Percentiles rank a stretch among this genome's conserved stretches.
phyloP scores from a whole-genome alignment of 257 asterid genomes.

The Verbascum thapsus region DNA sequence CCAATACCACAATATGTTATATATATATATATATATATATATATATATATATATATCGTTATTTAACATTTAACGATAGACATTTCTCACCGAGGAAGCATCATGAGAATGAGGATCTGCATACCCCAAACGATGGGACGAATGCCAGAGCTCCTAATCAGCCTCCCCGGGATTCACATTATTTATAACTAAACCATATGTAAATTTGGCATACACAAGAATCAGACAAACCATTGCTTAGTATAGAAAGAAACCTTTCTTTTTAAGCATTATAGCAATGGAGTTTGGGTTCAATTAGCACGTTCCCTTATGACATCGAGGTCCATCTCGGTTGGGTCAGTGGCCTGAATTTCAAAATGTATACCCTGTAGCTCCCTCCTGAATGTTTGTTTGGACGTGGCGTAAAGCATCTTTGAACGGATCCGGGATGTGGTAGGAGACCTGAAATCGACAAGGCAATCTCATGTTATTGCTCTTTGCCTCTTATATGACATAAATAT shows the following conservation, averaged over 20 bases:
- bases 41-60: background rate
- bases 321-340: constrained; percentile 41
- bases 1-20: background rate
- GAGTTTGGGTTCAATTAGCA: constrained; percentile 33
- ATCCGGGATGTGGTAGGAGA: constrained; percentile 36
- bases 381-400: constrained; percentile 34
- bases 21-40: background rate
- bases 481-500: background rate
- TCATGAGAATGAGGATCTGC: constrained; percentile 50
- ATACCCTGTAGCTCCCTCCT: constrained; percentile 36
- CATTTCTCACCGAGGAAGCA: constrained; percentile 49
- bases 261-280: background rate
- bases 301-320: constrained; percentile 42
- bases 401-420: constrained; percentile 39
- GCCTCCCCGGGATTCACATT: constrained; percentile 49
- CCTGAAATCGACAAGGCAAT: constrained; percentile 27
- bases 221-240: constrained; percentile 2
- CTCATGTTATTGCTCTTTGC: background rate
- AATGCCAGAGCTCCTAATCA: constrained; percentile 47
- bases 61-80: constrained; percentile 8
- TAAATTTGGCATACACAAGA: constrained; percentile 15
- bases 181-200: constrained; percentile 31
- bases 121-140: background rate
- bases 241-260: constrained; percentile 6
- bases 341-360: constrained; percentile 39